Base-by-base conservation (phyloP, 805 yeast genomes). In the Monosporozyma solicola region DNA sequence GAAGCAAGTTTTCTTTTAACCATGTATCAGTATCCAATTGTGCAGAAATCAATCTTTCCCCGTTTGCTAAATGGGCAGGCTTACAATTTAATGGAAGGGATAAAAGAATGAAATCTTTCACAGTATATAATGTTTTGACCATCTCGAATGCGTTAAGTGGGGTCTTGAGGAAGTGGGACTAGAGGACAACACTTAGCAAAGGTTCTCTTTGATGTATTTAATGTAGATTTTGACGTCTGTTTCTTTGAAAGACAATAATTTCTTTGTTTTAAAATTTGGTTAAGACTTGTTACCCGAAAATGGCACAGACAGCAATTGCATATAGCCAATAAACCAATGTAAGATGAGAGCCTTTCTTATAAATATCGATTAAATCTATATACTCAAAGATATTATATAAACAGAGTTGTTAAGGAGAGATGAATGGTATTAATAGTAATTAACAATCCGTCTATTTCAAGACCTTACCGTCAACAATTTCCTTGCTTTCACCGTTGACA, bases 401-500 rank as follows among this genome's bases (percentile, higher is more conserved):
- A 27, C 7, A 7, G 5, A 5, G 29, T 27, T 27, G 29, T 27
- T 27, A 27, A 27, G 29, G 5, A 27, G 7, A 27, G 7, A 27
- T 5, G 7, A 7, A 27, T 27, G 7, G 29, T 5, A 7, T 27
- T 27, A 27, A 7, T 27, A 5, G 7, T 27, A 27, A 27, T 27
- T 27, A 27, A 27, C 2, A 7, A 27, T 27, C 29, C n/a, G 41
- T 24, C 56, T 54, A 92, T 83, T 94, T 94, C 80, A 90, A 85
- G 64, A 92, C 97, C 82, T 92, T 91, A 79, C 99, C 99, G 74
- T 92, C 99, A 62, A 85, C 96, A 68, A 92, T 86, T 78, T 87
- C 96, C 72, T 79, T 85, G 71, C 77, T 67, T 76, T 80, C 86
- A 71, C 97, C 97, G 70, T 84, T 75, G 69, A 85, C 79, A 55